Evolutionary conservation across 192 early-diverging fungal genomes (phyloP).

Genomic region (Podila epicladia): DNA sequence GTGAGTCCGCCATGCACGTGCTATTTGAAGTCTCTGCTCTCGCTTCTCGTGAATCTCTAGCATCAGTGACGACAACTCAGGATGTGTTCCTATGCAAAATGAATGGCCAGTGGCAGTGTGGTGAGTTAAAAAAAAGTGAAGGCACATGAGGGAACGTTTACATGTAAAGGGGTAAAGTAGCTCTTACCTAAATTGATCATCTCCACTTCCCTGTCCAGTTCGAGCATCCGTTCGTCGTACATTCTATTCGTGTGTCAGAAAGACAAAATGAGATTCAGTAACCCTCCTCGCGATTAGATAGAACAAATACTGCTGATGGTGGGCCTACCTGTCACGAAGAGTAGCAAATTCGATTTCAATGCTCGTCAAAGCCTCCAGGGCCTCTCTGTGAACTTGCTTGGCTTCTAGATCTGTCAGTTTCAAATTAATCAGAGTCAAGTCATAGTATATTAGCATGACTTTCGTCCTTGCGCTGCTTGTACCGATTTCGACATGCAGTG

Average conservation of each 20-base stretch:
- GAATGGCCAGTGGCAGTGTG: neutral
- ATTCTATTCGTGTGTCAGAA: slow-evolving; percentile 43
- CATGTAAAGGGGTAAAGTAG: neutral
- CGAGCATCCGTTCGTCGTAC: slow-evolving; percentile 65
- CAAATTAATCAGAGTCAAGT: neutral
- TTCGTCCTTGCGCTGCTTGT: too few relatives aligned
- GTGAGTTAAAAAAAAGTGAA: neutral
- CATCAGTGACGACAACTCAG: slow-evolving; percentile 59
- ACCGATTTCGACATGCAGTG: neutral
- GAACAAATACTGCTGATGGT: too few relatives aligned
- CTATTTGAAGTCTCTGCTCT: slow-evolving; percentile 47
- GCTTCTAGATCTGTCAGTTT: slow-evolving; percentile 51
- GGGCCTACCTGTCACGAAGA: slow-evolving; percentile 58
- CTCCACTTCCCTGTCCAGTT: slow-evolving; percentile 58
- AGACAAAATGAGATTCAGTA: too few relatives aligned
- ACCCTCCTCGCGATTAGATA: too few relatives aligned
- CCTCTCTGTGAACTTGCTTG: slow-evolving; percentile 59
- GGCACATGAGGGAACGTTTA: too few relatives aligned
- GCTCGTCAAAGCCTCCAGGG: slow-evolving; percentile 59
- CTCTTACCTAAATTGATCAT: slow-evolving; percentile 61
- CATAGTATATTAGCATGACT: too few relatives aligned
- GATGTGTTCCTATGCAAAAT: slow-evolving; percentile 56
- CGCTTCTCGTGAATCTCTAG: slow-evolving; percentile 63
- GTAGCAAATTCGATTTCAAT: slow-evolving; percentile 68
- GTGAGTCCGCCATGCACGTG: slow-evolving; percentile 56